Evolutionary conservation across 345 rosid genomes (phyloP).

Genomic region (Moricandia arvensis): DNA sequence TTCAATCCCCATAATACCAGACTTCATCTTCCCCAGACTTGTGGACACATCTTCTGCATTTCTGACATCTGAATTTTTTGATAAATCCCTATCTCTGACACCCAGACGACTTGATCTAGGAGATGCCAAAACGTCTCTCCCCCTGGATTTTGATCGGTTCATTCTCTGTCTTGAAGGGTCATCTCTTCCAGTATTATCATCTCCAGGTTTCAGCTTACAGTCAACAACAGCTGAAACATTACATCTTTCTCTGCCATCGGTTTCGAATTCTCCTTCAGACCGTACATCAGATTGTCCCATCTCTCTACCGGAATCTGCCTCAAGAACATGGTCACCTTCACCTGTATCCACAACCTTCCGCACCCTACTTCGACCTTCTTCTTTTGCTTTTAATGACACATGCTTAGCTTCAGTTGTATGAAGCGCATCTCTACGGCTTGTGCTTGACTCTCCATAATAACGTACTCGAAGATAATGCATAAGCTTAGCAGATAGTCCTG

Average conservation of each 20-base stretch:
- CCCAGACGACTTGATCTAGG: slow-evolving; percentile 68
- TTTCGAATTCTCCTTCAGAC: slow-evolving; percentile 44
- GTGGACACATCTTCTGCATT: slow-evolving; percentile 54
- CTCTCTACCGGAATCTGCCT: slow-evolving; percentile 40
- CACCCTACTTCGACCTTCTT: slow-evolving; percentile 69
- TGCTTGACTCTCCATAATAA: slow-evolving; percentile 70
- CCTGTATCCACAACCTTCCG: slow-evolving; percentile 63
- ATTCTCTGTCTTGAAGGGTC: slow-evolving; percentile 65
- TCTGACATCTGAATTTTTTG: slow-evolving; percentile 52
- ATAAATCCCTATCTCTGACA: slow-evolving; percentile 51
- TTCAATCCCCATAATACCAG: slow-evolving; percentile 49
- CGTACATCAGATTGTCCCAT: slow-evolving; percentile 34
- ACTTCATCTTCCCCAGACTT: slow-evolving; percentile 39
- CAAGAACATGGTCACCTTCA: slow-evolving; percentile 52
- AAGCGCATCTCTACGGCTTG: slow-evolving; percentile 63
- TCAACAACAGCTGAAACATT: slow-evolving; percentile 47
- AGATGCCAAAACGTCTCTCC: slow-evolving; percentile 65
- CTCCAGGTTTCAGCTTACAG: slow-evolving; percentile 53
- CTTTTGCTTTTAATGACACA: slow-evolving; percentile 58
- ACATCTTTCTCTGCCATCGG: slow-evolving; percentile 55
- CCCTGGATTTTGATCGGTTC: slow-evolving; percentile 61
- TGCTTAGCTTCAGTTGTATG: slow-evolving; percentile 55
- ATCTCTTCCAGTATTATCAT: slow-evolving; percentile 78
- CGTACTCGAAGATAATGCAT: slow-evolving; percentile 92
- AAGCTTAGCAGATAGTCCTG: slow-evolving; percentile 88